Percentiles rank a stretch among this genome's conserved stretches.
Conservation (phyloP, 306 rosid species). For the Parietaria judaica region DNA sequence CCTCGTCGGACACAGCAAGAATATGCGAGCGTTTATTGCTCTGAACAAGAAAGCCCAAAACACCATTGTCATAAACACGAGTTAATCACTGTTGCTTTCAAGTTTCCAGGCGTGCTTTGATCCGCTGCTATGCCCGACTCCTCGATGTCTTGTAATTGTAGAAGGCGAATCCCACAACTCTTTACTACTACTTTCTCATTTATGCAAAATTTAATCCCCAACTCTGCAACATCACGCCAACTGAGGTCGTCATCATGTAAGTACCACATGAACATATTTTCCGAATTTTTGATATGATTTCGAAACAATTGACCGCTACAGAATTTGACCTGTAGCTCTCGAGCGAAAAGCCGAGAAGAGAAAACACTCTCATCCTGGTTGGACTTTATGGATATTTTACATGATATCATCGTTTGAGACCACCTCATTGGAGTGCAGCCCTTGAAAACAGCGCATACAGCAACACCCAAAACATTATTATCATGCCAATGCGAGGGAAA, state of each 20-base stretch:
- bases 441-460: too few relatives aligned
- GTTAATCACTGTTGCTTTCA: too few relatives aligned
- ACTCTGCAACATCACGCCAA: too few relatives aligned
- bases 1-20: constrained; percentile 81
- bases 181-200: neutral
- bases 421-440: too few relatives aligned
- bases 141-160: constrained; percentile 3
- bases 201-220: neutral
- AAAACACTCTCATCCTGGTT: neutral
- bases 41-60: constrained; percentile 27
- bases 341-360: too few relatives aligned
- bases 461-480: constrained; percentile 5
- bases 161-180: constrained; percentile 2
- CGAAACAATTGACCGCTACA: too few relatives aligned
- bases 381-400: neutral
- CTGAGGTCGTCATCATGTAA: neutral
- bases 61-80: too few relatives aligned
- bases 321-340: too few relatives aligned
- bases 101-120: neutral
- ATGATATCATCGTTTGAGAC: too few relatives aligned
- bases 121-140: neutral
- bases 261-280: neutral
- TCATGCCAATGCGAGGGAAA: neutral
- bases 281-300: too few relatives aligned
- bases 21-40: constrained; percentile 44